Base-by-base conservation (phyloP, 331 rosid species). In the Malus hybrid region DNA sequence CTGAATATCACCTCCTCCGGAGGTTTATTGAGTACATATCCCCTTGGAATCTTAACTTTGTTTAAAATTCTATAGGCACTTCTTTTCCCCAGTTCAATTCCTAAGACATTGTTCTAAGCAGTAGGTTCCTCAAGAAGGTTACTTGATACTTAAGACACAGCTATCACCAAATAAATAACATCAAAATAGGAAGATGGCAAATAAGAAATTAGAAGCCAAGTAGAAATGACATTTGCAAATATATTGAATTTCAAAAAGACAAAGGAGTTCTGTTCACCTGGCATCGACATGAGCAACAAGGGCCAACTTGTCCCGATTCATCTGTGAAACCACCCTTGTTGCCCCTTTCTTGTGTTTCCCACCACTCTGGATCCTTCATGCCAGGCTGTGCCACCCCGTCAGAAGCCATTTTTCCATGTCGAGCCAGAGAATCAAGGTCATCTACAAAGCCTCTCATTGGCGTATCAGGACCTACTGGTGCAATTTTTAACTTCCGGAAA, bases 311-410 rank as follows among this genome's bases (percentile, higher is more conserved):
- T 78, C 97, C 97, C 8, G 87, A 85, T 75, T 92, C 97, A 82
- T 90, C 90, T 20, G 83, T 52, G 78, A 87, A 85, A 78, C 93
- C 88, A 74, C 87, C 93, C 79, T 88, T 90, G 83, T 80, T 86
- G 70, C 84, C 93, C n/a, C 97, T 90, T 64, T 95, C 97, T 88
- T 90, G 99, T 67, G 85, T 88, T 82, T 95, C 99, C 99, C 99
- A 95, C 97, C 99, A 95, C 62, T 90, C 97, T 34, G 81, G 81
- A 78, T 76, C 90, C 33, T 68, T 85, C 56, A 67, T 54, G 76
- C 71, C 56, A 74, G 71, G 73, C 55, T 76, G 88, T 73, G 80
- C 62, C 70, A 67, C 71, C 78, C 84, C 88, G 70, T 89, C 92
- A 77, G 85, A 77, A 84, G 78, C 54, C 76, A 28, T 71, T 69